Evolutionary conservation across 1,139 yeast species (phyloP), one percentile per base, ranked within the genome.

Genomic region (Diutina catenulata): DNA sequence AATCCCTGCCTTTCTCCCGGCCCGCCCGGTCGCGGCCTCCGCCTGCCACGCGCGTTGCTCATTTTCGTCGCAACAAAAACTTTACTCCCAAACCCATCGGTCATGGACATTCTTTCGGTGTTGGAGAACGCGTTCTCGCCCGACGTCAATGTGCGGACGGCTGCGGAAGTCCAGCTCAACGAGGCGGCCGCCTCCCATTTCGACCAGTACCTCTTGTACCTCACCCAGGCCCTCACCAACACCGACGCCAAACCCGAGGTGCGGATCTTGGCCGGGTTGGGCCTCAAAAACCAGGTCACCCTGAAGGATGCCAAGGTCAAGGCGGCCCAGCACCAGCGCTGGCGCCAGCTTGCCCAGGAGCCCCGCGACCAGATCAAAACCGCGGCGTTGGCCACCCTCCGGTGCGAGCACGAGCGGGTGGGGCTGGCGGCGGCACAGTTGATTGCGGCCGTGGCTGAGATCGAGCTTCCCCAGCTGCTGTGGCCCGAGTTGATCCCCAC

Each of bases 361-460:
- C 64, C 74, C 36, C 82, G 78, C 56, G 51, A 60, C 10, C 74
- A 74, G 47, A 80, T 91, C 53, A 88, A 86, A 62, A 67, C 68
- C 37, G 64, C 72, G 29, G 74, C 95, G 0, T 56, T 91, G 38
- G 60, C 62, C 37, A 75, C 91, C 2, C 72, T 91, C 42, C 58
- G 77, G 41, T 69, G 83, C 16, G 55, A 64, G n/a, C 79, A 80
- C 50, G 80, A 76, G 43, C 73, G 87, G 49, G 95, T 91, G 37
- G 94, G 95, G 21, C 76, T 79, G 43, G 74, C 95, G 18, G 80
- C 93, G 23, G 95, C 98, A 16, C 97, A 91, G 62, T 69, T 91
- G 48, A 91, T 91, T 42, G 95, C 97, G 22, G 94, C 97, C 8
- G 83, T 91, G 49, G 98, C 97, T 13, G 93, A 82, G 46, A 84